Evolutionary conservation across 140 eudicot genomes (phyloP).

Genomic region (Flaveria floridana): DNA sequence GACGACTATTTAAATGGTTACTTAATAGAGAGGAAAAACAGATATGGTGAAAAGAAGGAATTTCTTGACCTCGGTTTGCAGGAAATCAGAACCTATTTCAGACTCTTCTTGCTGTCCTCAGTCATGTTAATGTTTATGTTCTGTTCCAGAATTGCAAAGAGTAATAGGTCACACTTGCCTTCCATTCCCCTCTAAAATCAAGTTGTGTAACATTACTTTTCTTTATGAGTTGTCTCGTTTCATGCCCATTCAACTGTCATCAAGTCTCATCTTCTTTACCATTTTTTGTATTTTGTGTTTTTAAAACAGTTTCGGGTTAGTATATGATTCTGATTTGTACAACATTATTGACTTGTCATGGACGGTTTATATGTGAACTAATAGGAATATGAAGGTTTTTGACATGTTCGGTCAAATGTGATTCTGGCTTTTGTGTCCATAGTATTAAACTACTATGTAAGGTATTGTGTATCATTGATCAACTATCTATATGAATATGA

Average conservation of each 20-base stretch:
- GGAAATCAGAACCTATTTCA: slow-evolving; percentile 77
- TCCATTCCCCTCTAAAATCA: slow-evolving; percentile 47
- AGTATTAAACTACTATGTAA: too few relatives aligned
- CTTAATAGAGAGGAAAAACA: slow-evolving; percentile 59
- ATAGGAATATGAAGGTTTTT: slow-evolving; percentile 21
- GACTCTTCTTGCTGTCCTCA: slow-evolving; percentile 79
- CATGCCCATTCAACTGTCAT: slow-evolving; percentile 23
- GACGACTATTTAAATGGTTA: slow-evolving; percentile 86
- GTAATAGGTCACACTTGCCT: slow-evolving; percentile 59
- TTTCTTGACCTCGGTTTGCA: slow-evolving; percentile 83
- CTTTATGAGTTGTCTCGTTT: slow-evolving; percentile 16
- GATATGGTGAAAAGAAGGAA: slow-evolving; percentile 82
- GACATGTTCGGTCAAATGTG: background rate
- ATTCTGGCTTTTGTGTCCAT: background rate
- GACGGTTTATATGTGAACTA: slow-evolving; percentile 33
- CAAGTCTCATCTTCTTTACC: slow-evolving; percentile 4
- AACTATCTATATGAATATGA: background rate
- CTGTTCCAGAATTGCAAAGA: slow-evolving; percentile 86
- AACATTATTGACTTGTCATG: slow-evolving; percentile 15
- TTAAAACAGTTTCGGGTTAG: slow-evolving; percentile 22
- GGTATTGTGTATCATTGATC: background rate
- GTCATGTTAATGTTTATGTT: slow-evolving; percentile 91
- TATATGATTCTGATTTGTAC: slow-evolving; percentile 32
- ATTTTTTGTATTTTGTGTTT: background rate
- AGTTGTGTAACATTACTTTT: slow-evolving; percentile 29